Evolutionary conservation across 2,329 filamentous ascomycete genomes (phyloP), one percentile per base, ranked within the genome.

Genomic region (Verticillium longisporum): DNA sequence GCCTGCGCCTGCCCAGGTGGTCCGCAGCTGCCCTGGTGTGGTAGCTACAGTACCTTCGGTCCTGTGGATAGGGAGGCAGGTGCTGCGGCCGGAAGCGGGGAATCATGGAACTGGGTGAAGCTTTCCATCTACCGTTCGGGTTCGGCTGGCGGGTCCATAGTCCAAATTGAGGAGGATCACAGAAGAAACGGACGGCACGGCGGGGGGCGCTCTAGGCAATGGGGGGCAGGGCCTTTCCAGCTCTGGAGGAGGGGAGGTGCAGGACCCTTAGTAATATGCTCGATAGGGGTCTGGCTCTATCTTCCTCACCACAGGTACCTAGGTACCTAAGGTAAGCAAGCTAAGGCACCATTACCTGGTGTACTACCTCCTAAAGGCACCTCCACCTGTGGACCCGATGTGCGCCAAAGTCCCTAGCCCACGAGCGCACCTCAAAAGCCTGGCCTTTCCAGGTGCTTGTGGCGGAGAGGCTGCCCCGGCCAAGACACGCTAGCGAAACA

Each of bases 401-500:
- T 31, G 26, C 26, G 26, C 26, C 26, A 4, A 31, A 3, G 26
- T 31, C 26, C 26, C 26, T 31, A 31, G 26, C 26, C 26, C 26
- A 31, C 26, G 26, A 31, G 2, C 26, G 26, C 26, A 31, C 26
- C 26, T 31, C 4, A 31, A 31, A 45, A 18, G 18, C 18, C 3
- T 7, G 45, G 45, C 45, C 45, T 53, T 4, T 14, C n/a, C n/a
- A 45, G 34, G 45, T 53, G 45, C n/a, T 21, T 21, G 15, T 9
- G 45, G 56, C 56, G 56, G 56, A 58, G 56, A 33, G 50, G 37
- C n/a, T 33, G 18, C 21, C 37, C 56, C 56, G 56, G 37, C 9
- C 55, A 56, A 56, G 55, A 56, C 55, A 50, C 56, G 11, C 45
- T 53, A 53, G 45, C n/a, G n/a, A 53, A 53, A 53, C 45, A 53